phyloP scores from a whole-genome alignment of 192 early-diverging fungal species.

The Diversispora eburnea region DNA sequence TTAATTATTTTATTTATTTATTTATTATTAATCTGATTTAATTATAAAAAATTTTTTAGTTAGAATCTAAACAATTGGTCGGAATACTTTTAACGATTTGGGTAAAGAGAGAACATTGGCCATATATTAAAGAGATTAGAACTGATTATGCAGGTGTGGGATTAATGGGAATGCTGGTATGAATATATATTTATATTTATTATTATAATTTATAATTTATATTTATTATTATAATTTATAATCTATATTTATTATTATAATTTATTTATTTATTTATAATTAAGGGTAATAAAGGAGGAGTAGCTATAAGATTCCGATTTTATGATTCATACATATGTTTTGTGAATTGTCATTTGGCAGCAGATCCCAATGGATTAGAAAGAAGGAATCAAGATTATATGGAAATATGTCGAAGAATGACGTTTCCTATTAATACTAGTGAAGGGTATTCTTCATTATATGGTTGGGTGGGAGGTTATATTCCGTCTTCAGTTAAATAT shows the following conservation, averaged over 20 bases:
- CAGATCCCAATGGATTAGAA: constrained; percentile 71
- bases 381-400: constrained; percentile 86
- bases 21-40: neutral
- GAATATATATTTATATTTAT: neutral
- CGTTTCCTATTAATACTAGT: constrained; percentile 45
- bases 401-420: constrained; percentile 72
- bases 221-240: neutral
- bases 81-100: constrained; percentile 87
- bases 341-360: constrained; percentile 91
- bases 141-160: constrained; percentile 77
- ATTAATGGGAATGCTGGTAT: constrained; percentile 72
- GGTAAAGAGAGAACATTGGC: constrained; percentile 48
- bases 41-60: constrained; percentile 29
- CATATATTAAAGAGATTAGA: constrained; percentile 59
- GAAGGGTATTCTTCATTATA: constrained; percentile 11
- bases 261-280: neutral
- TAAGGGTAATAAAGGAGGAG: constrained; percentile 96
- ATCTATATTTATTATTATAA: neutral
- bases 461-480: constrained; percentile 15
- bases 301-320: constrained; percentile 73
- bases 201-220: no score
- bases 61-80: constrained; percentile 80
- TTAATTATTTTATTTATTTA: neutral
- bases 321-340: constrained; percentile 80
- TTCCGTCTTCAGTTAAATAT: constrained; percentile 18